Percentiles rank a stretch among this genome's conserved stretches.
Conservation (phyloP, 164 flowering plant genomes). For the Nymphaea colorata region DNA sequence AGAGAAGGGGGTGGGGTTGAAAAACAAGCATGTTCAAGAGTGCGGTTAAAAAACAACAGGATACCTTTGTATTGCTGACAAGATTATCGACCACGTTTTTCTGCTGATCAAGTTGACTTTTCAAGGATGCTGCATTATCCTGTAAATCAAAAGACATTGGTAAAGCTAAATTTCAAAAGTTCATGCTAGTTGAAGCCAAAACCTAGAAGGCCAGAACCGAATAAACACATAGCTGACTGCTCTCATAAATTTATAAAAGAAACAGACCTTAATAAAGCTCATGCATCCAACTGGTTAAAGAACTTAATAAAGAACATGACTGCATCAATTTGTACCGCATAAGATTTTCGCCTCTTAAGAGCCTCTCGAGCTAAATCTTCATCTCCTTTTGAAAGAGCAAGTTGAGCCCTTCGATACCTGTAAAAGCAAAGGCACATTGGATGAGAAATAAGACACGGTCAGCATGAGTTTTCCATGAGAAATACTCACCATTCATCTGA, state of each 20-base stretch:
- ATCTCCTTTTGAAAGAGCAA: conserved; percentile 80
- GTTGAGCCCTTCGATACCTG: conserved; percentile 80
- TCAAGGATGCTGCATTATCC: conserved; percentile 76
- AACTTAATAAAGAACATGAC: too few relatives aligned
- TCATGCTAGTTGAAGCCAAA: too few relatives aligned
- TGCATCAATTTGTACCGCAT: conserved; percentile 43
- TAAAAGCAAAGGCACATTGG: neutral
- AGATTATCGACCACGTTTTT: conserved; percentile 66
- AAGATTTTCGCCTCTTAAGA: conserved; percentile 75
- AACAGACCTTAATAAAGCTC: too few relatives aligned
- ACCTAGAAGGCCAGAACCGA: too few relatives aligned
- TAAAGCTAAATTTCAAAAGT: too few relatives aligned
- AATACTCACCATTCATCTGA: conserved; percentile 74
- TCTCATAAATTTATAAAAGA: too few relatives aligned
- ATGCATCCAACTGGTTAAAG: too few relatives aligned
- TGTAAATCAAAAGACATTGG: conserved; percentile 9
- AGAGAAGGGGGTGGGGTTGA: too few relatives aligned
- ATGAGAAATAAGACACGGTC: neutral
- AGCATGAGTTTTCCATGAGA: neutral
- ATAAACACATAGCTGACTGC: too few relatives aligned
- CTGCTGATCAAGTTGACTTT: conserved; percentile 83
- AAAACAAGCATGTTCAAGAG: too few relatives aligned
- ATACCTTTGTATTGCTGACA: conserved; percentile 75
- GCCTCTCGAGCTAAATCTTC: conserved; percentile 95
- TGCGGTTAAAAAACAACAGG: too few relatives aligned